Evolutionary conservation across 129 eudicot genomes (phyloP).

Genomic region (Kitagawia praeruptora): DNA sequence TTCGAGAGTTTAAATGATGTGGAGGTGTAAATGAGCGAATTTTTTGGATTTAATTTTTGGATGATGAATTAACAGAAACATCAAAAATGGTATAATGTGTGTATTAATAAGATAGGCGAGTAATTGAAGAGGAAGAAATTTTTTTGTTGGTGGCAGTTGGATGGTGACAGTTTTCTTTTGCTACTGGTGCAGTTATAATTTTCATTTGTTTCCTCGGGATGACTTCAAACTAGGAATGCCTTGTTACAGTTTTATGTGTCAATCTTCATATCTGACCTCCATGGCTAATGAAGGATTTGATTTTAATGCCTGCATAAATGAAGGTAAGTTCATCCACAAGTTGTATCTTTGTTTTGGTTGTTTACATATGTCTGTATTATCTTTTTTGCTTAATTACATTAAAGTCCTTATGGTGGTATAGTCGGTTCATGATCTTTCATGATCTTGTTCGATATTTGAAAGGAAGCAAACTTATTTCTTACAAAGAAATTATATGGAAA

Average conservation of each 20-base stretch:
- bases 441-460: neutral
- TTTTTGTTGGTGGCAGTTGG: neutral
- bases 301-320: slow-evolving; percentile 76
- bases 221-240: slow-evolving; percentile 80
- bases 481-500: neutral
- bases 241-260: slow-evolving; percentile 79
- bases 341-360: neutral
- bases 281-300: slow-evolving; percentile 89
- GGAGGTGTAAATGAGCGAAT: neutral
- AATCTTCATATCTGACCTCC: slow-evolving; percentile 71
- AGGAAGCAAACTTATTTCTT: neutral
- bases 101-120: neutral
- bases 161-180: neutral
- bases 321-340: slow-evolving; percentile 35
- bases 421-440: neutral
- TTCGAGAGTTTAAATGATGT: neutral
- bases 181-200: slow-evolving; percentile 68
- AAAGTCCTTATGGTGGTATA: neutral
- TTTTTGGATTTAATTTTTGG: neutral
- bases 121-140: neutral
- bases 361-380: neutral
- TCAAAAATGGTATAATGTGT: neutral
- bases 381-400: neutral
- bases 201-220: slow-evolving; percentile 96
- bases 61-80: no score